Conservation (phyloP, 495 filamentous ascomycete species). For the Terfezia claveryi region DNA sequence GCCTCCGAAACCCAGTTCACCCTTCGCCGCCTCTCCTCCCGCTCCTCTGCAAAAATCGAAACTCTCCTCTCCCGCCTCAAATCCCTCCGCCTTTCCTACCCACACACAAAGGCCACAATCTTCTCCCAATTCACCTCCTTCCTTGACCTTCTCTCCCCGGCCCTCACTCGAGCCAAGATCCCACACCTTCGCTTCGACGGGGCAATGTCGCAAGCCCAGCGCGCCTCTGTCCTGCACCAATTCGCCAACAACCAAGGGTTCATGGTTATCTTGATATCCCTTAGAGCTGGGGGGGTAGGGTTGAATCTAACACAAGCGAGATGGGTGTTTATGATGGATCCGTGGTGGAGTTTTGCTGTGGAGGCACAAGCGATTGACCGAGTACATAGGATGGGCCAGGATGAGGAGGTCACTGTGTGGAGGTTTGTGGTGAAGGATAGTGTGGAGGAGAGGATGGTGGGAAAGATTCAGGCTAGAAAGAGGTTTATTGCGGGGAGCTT, state of each 20-base stretch:
- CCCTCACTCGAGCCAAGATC: constrained; percentile 48
- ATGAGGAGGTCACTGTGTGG: constrained; percentile 59
- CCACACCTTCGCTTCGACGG: constrained; percentile 73
- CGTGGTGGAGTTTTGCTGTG: constrained; percentile 96
- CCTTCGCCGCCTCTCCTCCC: constrained; percentile 54
- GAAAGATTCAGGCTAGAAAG: constrained; percentile 76
- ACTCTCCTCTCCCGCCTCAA: constrained; percentile 54
- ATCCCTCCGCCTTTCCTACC: constrained; percentile 33
- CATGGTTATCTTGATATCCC: constrained; percentile 54
- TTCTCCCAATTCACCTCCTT: constrained; percentile 97
- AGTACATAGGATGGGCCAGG: constrained; percentile 96
- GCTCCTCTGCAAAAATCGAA: constrained; percentile 73
- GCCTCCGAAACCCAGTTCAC: constrained; percentile 32
- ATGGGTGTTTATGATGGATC: constrained; percentile 94
- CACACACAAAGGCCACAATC: constrained; percentile 67
- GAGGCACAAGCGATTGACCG: constrained; percentile 97
- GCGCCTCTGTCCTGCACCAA: constrained; percentile 48
- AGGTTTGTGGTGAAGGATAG: constrained; percentile 75
- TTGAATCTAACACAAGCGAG: constrained; percentile 77
- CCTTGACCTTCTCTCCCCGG: constrained; percentile 67
- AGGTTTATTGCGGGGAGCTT: constrained; percentile 82
- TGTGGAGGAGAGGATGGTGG: constrained; percentile 82
- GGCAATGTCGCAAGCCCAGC: constrained; percentile 64
- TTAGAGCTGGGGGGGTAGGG: constrained; percentile 82
- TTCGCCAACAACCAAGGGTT: constrained; percentile 35